A percentile compares a stretch with the other conserved stretches of the same genome.
phyloP scores from a whole-genome alignment of 345 rosid species.

The Aquilaria yunnanensis region DNA sequence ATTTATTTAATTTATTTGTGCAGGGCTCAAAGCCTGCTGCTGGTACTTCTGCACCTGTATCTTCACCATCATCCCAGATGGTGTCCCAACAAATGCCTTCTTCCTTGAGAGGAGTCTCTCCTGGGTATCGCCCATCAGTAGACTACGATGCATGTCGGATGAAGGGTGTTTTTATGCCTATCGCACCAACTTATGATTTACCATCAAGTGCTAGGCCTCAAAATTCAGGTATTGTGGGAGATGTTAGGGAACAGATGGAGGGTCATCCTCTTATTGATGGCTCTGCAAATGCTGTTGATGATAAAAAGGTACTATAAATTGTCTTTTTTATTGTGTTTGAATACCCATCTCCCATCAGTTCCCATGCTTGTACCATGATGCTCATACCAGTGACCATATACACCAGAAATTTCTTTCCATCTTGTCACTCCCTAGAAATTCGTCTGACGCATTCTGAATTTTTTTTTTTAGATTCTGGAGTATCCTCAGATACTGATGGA shows the following conservation, averaged over 20 bases:
- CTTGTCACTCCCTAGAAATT: neutral
- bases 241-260: constrained; percentile 47
- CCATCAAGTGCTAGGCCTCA: constrained; percentile 38
- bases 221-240: constrained; percentile 49
- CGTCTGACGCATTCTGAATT: neutral
- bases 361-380: constrained; percentile 13
- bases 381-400: neutral
- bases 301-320: constrained; percentile 60
- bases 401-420: neutral
- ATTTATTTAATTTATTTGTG: constrained; percentile 12
- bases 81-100: constrained; percentile 55
- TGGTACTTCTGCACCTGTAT: constrained; percentile 47
- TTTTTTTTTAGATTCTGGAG: constrained; percentile 39
- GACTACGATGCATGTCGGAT: constrained; percentile 63
- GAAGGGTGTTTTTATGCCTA: constrained; percentile 78
- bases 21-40: constrained; percentile 73
- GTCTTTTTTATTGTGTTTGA: neutral
- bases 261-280: constrained; percentile 39
- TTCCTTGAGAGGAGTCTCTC: constrained; percentile 51
- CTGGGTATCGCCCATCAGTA: constrained; percentile 49
- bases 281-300: constrained; percentile 39
- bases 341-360: constrained; percentile 4
- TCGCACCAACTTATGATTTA: constrained; percentile 56
- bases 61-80: constrained; percentile 59
- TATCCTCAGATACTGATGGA: constrained; percentile 52